Evolutionary conservation across 192 early-diverging fungal genomes (phyloP).

Genomic region (Jimgerdemannia flammicorona): DNA sequence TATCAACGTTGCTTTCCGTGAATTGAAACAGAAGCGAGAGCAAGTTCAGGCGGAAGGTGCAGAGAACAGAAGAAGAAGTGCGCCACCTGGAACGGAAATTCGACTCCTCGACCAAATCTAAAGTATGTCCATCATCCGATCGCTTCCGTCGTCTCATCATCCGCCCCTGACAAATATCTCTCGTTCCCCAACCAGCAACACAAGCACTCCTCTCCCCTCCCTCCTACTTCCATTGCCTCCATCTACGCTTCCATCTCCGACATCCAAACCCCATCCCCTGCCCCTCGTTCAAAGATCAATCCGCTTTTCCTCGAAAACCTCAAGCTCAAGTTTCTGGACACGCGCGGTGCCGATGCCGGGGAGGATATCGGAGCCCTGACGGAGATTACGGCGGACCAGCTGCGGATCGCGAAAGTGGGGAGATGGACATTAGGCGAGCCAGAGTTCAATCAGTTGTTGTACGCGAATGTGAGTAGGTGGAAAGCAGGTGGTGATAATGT

Average conservation of each 20-base stretch:
- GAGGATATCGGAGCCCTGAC: background rate
- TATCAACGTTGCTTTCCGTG: background rate
- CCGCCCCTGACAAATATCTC: too few relatives aligned
- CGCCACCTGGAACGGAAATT: background rate
- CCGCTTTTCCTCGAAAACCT: conserved; percentile 28
- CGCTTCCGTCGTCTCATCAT: background rate
- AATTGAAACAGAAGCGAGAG: background rate
- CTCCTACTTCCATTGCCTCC: background rate
- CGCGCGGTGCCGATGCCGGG: background rate
- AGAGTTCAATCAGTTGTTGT: conserved; percentile 52
- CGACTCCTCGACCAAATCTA: background rate
- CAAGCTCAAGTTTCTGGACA: conserved; percentile 31
- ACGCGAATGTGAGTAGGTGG: conserved; percentile 44
- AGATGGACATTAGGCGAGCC: conserved; percentile 3
- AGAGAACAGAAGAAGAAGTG: background rate
- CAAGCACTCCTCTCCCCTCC: background rate
- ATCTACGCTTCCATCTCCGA: background rate
- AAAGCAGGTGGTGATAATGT: too few relatives aligned
- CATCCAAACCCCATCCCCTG: background rate
- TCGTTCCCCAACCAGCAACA: background rate
- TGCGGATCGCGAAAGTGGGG: background rate
- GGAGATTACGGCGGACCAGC: background rate
- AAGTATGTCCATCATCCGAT: background rate
- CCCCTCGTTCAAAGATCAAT: conserved; percentile 19
- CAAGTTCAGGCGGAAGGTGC: background rate